Conservation (phyloP, 2,329 filamentous ascomycete species). For the Pestalotiopsis sp. region DNA sequence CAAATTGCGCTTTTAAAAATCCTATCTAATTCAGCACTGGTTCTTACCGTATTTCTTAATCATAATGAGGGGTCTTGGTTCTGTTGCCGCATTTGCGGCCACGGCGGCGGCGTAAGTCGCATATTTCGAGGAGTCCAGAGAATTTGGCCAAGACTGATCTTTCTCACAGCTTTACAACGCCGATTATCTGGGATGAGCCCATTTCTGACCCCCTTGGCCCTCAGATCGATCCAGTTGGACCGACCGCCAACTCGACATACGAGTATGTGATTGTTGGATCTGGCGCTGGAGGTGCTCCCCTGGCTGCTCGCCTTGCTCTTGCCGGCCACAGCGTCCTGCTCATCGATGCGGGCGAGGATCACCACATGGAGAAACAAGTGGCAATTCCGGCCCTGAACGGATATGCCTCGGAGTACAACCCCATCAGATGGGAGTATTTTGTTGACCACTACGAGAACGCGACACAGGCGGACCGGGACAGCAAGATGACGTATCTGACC, state of each 20-base stretch:
- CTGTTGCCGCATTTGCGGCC: slow-evolving; percentile 13
- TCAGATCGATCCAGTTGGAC: neutral
- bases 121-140: neutral
- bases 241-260: slow-evolving; percentile 38
- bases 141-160: neutral
- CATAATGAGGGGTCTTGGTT: slow-evolving; percentile 14
- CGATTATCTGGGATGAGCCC: slow-evolving; percentile 12
- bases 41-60: neutral
- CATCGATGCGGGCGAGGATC: slow-evolving; percentile 44
- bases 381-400: slow-evolving; percentile 57
- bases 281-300: slow-evolving; percentile 60
- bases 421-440: slow-evolving; percentile 65
- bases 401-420: slow-evolving; percentile 56
- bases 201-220: slow-evolving; percentile 4
- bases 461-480: slow-evolving; percentile 54
- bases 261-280: slow-evolving; percentile 69
- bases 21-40: neutral
- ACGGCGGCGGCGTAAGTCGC: slow-evolving; percentile 11
- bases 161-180: neutral
- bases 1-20: neutral
- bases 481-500: slow-evolving; percentile 60
- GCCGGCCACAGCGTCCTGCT: slow-evolving; percentile 53
- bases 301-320: slow-evolving; percentile 63
- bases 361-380: slow-evolving; percentile 50
- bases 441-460: slow-evolving; percentile 63